These are phyloP conservation scores for Yarrowia sp. DNA, from an alignment of 805 yeast species.

Conservation along the genomic window DNA sequence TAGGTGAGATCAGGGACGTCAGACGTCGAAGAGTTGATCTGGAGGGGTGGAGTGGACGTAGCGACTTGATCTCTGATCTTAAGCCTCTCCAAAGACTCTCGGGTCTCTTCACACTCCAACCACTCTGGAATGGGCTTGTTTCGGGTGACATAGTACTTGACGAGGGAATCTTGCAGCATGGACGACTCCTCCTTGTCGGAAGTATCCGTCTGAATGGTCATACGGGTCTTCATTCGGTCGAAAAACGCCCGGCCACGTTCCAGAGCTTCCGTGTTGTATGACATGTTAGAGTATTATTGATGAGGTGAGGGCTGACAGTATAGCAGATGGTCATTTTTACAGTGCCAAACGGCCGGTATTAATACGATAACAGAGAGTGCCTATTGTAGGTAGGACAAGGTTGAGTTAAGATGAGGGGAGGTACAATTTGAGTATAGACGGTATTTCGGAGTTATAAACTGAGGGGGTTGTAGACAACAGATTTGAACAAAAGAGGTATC, in stretches of 20 bases:
- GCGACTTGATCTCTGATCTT: not conserved
- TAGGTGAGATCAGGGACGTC: slow-evolving; percentile 2
- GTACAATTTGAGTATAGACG: not conserved
- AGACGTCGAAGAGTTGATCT: not conserved
- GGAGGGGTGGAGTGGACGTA: not conserved
- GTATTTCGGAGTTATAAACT: slow-evolving; percentile 5
- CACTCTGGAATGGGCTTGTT: slow-evolving; percentile 26
- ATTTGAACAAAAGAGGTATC: too few species aligned
- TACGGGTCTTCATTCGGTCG: slow-evolving; percentile 14
- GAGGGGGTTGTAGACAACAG: not conserved
- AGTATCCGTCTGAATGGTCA: not conserved
- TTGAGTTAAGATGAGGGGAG: not conserved
- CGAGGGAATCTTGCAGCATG: slow-evolving; percentile 13
- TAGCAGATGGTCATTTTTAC: not conserved
- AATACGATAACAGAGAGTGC: not conserved
- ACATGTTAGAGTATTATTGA: not conserved
- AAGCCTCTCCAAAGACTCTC: not conserved
- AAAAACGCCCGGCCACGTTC: slow-evolving; percentile 26
- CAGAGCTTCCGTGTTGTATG: slow-evolving; percentile 17
- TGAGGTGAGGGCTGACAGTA: not conserved
- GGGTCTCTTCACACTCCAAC: slow-evolving; percentile 4
- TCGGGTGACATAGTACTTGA: slow-evolving; percentile 14
- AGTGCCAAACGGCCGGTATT: slow-evolving; percentile 1
- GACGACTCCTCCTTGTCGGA: not conserved
- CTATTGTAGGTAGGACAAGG: not conserved